Conservation (phyloP, 2,329 filamentous ascomycete species). For the Pyrenophora seminiperda region DNA sequence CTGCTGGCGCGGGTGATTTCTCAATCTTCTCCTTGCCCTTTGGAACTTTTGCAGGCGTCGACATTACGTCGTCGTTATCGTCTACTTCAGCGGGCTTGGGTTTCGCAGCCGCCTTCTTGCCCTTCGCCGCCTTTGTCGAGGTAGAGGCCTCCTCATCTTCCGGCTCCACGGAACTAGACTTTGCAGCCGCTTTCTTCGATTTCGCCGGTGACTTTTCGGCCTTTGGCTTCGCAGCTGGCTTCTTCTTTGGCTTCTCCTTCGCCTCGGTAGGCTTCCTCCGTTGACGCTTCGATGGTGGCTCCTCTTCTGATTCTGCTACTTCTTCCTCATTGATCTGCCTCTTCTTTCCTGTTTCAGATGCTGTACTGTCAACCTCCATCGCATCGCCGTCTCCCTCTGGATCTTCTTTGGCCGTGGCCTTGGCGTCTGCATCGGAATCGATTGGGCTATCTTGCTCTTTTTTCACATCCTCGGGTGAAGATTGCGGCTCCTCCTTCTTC, state of each 20-base stretch:
- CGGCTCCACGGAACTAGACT: constrained; percentile 21
- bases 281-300: constrained; percentile 44
- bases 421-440: constrained; percentile 26
- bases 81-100: constrained; percentile 22
- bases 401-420: constrained; percentile 27
- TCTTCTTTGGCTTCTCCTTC: constrained; percentile 26
- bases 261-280: constrained; percentile 38
- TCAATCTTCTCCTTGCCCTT: constrained; percentile 23
- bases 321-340: constrained; percentile 38
- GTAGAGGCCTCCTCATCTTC: constrained; percentile 28
- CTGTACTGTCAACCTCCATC: constrained; percentile 36
- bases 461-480: constrained; percentile 26
- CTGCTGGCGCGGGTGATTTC: constrained; percentile 30
- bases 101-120: constrained; percentile 25
- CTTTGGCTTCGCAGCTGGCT: constrained; percentile 25
- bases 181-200: constrained; percentile 22
- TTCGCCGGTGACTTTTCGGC: constrained; percentile 25
- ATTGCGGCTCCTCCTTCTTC: constrained; percentile 36
- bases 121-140: constrained; percentile 20
- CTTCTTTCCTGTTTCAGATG: constrained; percentile 38
- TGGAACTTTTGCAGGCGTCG: constrained; percentile 19
- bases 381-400: constrained; percentile 23
- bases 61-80: constrained; percentile 26
- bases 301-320: constrained; percentile 44
- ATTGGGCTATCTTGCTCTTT: constrained; percentile 19